Evolutionary conservation across 192 early-diverging fungal genomes (phyloP), one percentile per base, ranked within the genome.

Genomic region (Mortierella antarctica): DNA sequence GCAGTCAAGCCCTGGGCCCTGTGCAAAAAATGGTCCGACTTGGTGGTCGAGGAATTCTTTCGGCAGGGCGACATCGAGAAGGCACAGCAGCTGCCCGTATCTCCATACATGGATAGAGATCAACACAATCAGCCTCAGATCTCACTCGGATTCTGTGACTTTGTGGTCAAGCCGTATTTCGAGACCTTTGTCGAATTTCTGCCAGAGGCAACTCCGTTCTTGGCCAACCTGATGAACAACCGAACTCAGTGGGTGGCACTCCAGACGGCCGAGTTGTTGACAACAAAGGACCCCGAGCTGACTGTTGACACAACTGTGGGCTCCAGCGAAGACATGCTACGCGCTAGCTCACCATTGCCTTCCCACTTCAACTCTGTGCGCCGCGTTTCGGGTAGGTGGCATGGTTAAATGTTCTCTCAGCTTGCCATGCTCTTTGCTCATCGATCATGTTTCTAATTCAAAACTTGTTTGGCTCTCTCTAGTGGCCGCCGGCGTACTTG

Each of bases 21-120:
- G 65, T 97, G 95, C 83, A 93, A 95, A 71, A 89, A 86, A 55
- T 98, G 97, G 97, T 95, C 96, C 0, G 92, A 95, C 83, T 71
- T 93, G 57, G 93, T 98, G 10, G 91, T 95, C 6, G 75, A 88
- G 62, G 97, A 98, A 74, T 98, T 96, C 57, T 95, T 95, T 70
- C 62, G 86, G 49, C 97, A 98, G 61, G 95, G 95, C 15, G 95
- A 98, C 44, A 65, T 90, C 48, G 97, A 98, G 71, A 92, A 93
- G 77, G 45, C 82, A 10, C 87, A 92, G 39, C 79, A 84, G 58
- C 72, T 98, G 40, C 95, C 93, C 0, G 83, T 97, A 8, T 94
- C 94, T 0, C 96, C 96, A 12, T 94, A 93, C 73, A 97, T 96
- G 95, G 95, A 97, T 82, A 89, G 94, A 23, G 82, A 89, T 10